These are phyloP conservation scores for Trichophyton verrucosum DNA, from an alignment of 2,329 filamentous ascomycete genomes.

Conservation along the genomic window DNA sequence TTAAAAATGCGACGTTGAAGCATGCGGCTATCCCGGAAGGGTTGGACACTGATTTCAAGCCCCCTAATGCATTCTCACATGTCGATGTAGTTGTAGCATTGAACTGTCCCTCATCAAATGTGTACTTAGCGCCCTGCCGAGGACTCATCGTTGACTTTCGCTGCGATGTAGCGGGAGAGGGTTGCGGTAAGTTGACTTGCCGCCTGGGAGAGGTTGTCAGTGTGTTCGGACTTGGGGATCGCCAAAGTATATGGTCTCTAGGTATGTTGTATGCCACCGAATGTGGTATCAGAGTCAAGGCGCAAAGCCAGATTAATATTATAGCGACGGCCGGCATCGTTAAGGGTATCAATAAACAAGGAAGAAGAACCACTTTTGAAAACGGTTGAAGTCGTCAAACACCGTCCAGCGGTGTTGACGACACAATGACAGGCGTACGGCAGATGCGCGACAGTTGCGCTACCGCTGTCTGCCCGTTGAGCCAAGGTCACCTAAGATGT, in stretches of 20 bases:
- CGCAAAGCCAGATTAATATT: slow-evolving; percentile 5
- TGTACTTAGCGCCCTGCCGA: background rate
- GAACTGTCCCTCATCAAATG: slow-evolving; percentile 17
- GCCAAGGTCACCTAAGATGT: background rate
- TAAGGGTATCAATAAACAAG: background rate
- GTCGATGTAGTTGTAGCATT: slow-evolving; percentile 40
- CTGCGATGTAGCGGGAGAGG: background rate
- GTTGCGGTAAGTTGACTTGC: background rate
- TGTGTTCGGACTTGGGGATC: background rate
- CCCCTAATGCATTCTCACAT: slow-evolving; percentile 46
- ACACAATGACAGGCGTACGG: background rate
- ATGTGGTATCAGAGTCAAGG: slow-evolving; percentile 4
- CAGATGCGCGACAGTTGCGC: background rate
- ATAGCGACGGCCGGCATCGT: slow-evolving; percentile 11
- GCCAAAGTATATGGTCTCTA: background rate
- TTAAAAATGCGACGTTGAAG: slow-evolving; percentile 65
- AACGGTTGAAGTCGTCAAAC: background rate
- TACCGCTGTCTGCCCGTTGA: background rate
- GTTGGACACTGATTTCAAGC: slow-evolving; percentile 48
- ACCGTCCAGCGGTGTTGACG: slow-evolving; percentile 11
- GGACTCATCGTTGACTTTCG: background rate
- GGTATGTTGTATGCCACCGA: slow-evolving; percentile 2
- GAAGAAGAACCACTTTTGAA: slow-evolving; percentile 5
- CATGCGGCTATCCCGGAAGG: slow-evolving; percentile 67
- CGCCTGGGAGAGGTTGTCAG: background rate